Conservation (phyloP, 78 protist species). For the Cavenderia fasciculata region DNA sequence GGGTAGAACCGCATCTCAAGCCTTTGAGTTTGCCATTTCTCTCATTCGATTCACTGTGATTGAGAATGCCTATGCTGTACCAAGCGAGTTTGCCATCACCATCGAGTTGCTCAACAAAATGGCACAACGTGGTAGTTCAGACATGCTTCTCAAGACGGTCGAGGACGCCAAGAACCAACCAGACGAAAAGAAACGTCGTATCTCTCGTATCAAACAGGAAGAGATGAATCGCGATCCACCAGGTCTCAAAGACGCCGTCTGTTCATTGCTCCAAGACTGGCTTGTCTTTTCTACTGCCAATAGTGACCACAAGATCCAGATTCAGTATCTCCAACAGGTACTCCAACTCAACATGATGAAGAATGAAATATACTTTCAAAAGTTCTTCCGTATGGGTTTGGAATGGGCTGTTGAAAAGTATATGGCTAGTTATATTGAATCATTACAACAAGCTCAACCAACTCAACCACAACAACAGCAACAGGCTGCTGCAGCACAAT, state of each 20-base stretch:
- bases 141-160: constrained; percentile 20
- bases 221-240: constrained; percentile 64
- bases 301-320: constrained; percentile 23
- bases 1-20: background rate
- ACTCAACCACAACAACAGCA: background rate
- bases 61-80: constrained; percentile 42
- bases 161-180: constrained; percentile 47
- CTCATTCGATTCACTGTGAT: constrained; percentile 27
- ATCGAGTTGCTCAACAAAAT: constrained; percentile 67
- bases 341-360: constrained; percentile 60
- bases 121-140: constrained; percentile 18
- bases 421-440: background rate
- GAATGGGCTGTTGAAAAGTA: constrained; percentile 45
- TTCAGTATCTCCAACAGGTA: constrained; percentile 56
- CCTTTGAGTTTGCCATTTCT: constrained; percentile 61
- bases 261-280: constrained; percentile 60
- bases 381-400: constrained; percentile 57
- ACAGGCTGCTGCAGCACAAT: background rate
- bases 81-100: constrained; percentile 19
- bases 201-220: constrained; percentile 61
- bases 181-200: constrained; percentile 56
- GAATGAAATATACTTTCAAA: constrained; percentile 69
- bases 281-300: constrained; percentile 24
- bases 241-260: constrained; percentile 49
- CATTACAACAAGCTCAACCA: background rate